Conservation (phyloP, 805 yeast genomes). For the Wickerhamomyces alni region DNA sequence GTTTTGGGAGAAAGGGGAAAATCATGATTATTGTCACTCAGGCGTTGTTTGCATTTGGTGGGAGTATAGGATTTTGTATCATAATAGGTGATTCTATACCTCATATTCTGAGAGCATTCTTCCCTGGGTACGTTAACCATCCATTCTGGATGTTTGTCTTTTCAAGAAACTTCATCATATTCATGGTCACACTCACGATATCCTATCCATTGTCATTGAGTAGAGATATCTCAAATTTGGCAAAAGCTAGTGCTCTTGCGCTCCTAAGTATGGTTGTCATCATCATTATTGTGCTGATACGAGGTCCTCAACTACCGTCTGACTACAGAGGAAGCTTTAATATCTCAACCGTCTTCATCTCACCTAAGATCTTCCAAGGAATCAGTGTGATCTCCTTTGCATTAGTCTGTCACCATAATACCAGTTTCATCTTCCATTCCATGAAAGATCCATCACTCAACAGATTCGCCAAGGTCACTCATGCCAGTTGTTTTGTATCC, state of each 20-base stretch:
- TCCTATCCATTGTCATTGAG: conserved; percentile 81
- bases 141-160: conserved; percentile 48
- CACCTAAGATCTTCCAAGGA: conserved; percentile 74
- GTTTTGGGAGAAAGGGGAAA: conserved; percentile 73
- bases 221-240: conserved; percentile 75
- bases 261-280: conserved; percentile 78
- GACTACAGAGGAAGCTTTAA: conserved; percentile 44
- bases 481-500: conserved; percentile 75
- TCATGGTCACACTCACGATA: conserved; percentile 60
- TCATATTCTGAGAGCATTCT: conserved; percentile 68
- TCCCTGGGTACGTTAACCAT: conserved; percentile 35
- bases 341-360: conserved; percentile 43
- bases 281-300: conserved; percentile 60
- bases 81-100: conserved; percentile 95
- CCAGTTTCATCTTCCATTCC: conserved; percentile 84
- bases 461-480: conserved; percentile 73
- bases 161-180: conserved; percentile 64
- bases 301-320: conserved; percentile 60
- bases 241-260: conserved; percentile 84
- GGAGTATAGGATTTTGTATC: conserved; percentile 88
- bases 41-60: conserved; percentile 90
- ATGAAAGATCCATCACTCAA: conserved; percentile 69
- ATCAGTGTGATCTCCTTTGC: conserved; percentile 94
- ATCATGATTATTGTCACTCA: conserved; percentile 65
- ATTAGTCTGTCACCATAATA: conserved; percentile 91